Conservation (phyloP, 2,329 filamentous ascomycete species). For the Trichophyton mentagrophytes region DNA sequence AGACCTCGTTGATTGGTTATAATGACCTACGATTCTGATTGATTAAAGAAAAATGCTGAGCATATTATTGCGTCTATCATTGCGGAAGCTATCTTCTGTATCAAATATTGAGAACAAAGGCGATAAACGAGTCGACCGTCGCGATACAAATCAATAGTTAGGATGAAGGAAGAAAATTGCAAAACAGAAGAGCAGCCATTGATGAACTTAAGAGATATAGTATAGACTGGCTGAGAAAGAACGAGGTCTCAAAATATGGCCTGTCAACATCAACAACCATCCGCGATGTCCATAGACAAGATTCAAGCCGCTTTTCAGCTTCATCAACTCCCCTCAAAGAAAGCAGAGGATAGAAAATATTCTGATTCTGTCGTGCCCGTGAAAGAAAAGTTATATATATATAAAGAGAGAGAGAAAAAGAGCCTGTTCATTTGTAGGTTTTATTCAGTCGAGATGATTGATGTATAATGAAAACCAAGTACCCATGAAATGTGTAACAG, state of each 20-base stretch:
- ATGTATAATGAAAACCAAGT: neutral
- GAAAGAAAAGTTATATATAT: neutral
- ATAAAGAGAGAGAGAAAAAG: neutral
- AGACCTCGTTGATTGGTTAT: too few species aligned
- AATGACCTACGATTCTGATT: too few species aligned
- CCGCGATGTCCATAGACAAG: neutral
- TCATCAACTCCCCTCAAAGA: neutral
- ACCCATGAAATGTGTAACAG: neutral
- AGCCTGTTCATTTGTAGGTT: neutral
- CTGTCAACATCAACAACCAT: neutral
- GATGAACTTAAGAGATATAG: neutral
- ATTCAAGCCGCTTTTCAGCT: neutral
- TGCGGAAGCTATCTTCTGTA: too few species aligned
- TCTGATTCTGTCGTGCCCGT: neutral
- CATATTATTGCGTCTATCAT: too few species aligned
- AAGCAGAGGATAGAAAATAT: neutral
- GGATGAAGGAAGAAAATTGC: neutral
- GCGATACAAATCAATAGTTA: neutral
- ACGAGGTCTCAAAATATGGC: neutral
- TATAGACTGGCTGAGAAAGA: neutral
- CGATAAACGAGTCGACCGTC: neutral
- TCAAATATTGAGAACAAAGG: neutral
- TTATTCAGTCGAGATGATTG: neutral
- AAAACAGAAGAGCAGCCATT: neutral
- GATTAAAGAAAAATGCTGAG: too few species aligned